phyloP scores from a whole-genome alignment of 225 moss, liverwort and hornwort species.

The Polytrichum formosum region DNA sequence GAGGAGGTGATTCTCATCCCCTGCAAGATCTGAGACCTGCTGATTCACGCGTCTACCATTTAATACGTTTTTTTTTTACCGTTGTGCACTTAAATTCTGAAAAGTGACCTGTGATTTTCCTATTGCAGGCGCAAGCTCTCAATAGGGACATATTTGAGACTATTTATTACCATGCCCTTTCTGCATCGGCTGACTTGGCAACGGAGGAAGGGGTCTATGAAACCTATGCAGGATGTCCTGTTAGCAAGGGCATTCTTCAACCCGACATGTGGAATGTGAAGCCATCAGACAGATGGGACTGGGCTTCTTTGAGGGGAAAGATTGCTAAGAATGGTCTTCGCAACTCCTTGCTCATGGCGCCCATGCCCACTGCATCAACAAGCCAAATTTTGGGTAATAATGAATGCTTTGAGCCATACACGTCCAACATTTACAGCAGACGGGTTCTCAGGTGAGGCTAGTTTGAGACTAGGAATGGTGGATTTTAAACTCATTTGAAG shows the following conservation, averaged over 20 bases:
- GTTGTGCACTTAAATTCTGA: background rate
- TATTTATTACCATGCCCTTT: slow-evolving; percentile 74
- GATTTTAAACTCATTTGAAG: background rate
- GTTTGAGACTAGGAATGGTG: rapidly evolving
- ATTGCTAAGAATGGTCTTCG: slow-evolving; percentile 58
- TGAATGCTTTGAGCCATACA: slow-evolving; percentile 93
- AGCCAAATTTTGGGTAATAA: slow-evolving; percentile 97
- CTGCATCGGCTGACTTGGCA: slow-evolving; percentile 66
- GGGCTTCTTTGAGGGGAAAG: slow-evolving; percentile 39
- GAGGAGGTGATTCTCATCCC: slow-evolving; percentile 34
- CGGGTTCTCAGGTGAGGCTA: slow-evolving; percentile 69
- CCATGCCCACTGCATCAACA: slow-evolving; percentile 95
- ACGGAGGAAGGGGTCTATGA: slow-evolving; percentile 64
- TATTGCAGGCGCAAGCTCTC: slow-evolving; percentile 56
- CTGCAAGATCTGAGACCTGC: too few species aligned
- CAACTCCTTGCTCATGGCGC: slow-evolving; percentile 81
- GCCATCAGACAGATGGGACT: slow-evolving; percentile 70
- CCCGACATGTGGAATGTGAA: slow-evolving; percentile 85
- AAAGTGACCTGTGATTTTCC: background rate
- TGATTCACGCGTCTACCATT: too few species aligned
- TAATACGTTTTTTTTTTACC: too few species aligned
- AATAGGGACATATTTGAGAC: slow-evolving; percentile 88
- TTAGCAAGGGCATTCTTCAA: slow-evolving; percentile 78
- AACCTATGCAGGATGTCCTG: slow-evolving; percentile 66
- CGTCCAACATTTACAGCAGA: slow-evolving; percentile 89